Evolutionary conservation across 2,329 filamentous ascomycete species (phyloP).

Genomic region (Dactylellina cionopaga): DNA sequence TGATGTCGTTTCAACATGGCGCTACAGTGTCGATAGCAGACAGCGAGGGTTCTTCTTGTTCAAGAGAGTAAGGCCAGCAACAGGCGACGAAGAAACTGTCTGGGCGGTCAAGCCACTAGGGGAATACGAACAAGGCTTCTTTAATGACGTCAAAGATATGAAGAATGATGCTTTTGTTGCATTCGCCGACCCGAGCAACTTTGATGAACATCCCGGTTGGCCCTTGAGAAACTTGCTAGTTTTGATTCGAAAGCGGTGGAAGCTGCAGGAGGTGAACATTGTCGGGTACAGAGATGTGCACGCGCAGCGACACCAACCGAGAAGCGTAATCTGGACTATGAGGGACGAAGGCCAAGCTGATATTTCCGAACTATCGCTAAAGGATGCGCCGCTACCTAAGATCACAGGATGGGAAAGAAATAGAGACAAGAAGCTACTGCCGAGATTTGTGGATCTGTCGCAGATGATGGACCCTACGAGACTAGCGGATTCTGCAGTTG

Average conservation of each 20-base stretch:
- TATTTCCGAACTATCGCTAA: slow-evolving; percentile 56
- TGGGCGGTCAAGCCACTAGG: slow-evolving; percentile 83
- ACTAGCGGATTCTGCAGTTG: slow-evolving; percentile 91
- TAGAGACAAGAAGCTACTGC: slow-evolving; percentile 77
- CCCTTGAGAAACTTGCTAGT: slow-evolving; percentile 88
- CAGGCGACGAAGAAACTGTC: slow-evolving; percentile 59
- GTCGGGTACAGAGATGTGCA: slow-evolving; percentile 90
- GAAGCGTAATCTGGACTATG: slow-evolving; percentile 80
- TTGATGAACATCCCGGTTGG: slow-evolving; percentile 87
- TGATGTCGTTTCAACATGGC: slow-evolving; percentile 87
- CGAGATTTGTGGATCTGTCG: slow-evolving; percentile 81
- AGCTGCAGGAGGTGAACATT: slow-evolving; percentile 79
- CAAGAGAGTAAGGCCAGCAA: slow-evolving; percentile 70
- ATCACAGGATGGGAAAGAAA: slow-evolving; percentile 96
- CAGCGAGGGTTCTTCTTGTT: slow-evolving; percentile 97
- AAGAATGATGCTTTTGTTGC: slow-evolving; percentile 79
- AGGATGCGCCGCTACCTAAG: slow-evolving; percentile 73
- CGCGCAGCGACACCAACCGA: slow-evolving; percentile 77
- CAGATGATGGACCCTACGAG: slow-evolving; percentile 89
- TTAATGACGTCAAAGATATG: slow-evolving; percentile 71
- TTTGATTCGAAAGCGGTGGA: slow-evolving; percentile 83
- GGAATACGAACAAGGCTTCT: slow-evolving; percentile 87
- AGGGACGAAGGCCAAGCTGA: slow-evolving; percentile 65
- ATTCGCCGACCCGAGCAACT: slow-evolving; percentile 93
- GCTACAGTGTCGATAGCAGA: slow-evolving; percentile 79